Conservation (phyloP, 768 basidiomycete genomes). For the Pleurotus tuoliensis region DNA sequence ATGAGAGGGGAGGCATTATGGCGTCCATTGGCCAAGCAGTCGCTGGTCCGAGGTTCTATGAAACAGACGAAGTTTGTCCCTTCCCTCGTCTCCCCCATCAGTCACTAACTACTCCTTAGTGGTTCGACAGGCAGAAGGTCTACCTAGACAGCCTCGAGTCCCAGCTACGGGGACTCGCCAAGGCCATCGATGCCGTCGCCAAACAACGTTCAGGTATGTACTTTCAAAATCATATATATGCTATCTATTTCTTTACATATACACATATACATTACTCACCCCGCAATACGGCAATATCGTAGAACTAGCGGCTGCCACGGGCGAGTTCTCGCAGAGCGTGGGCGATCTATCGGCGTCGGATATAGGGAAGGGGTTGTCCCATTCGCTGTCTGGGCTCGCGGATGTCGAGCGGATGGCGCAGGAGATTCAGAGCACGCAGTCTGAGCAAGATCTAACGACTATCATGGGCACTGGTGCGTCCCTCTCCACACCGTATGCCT, state of each 20-base stretch:
- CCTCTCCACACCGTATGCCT: background rate
- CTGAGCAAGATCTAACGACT: constrained; percentile 78
- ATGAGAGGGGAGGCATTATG: constrained; percentile 80
- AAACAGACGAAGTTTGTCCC: constrained; percentile 73
- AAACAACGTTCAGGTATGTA: constrained; percentile 70
- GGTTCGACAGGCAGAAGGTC: constrained; percentile 85
- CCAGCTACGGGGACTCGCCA: constrained; percentile 82
- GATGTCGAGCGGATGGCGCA: constrained; percentile 73
- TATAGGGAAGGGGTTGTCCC: constrained; percentile 67
- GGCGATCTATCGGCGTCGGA: constrained; percentile 72
- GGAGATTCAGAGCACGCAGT: constrained; percentile 69
- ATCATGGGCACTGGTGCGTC: constrained; percentile 68
- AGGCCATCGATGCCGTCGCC: constrained; percentile 81
- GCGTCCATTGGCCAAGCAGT: constrained; percentile 79
- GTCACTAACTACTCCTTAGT: constrained; percentile 38
- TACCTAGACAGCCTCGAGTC: constrained; percentile 90
- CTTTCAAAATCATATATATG: background rate
- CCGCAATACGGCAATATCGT: background rate
- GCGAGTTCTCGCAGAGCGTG: constrained; percentile 79
- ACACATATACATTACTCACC: background rate
- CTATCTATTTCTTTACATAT: no score
- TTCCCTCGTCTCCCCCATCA: background rate
- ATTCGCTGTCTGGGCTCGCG: constrained; percentile 64
- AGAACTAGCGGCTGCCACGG: constrained; percentile 68
- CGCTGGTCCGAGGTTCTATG: constrained; percentile 77